A percentile compares a stretch with the other conserved stretches of the same genome.
Conservation (phyloP, 768 basidiomycete species). For the Lactarius sanguifluus region DNA sequence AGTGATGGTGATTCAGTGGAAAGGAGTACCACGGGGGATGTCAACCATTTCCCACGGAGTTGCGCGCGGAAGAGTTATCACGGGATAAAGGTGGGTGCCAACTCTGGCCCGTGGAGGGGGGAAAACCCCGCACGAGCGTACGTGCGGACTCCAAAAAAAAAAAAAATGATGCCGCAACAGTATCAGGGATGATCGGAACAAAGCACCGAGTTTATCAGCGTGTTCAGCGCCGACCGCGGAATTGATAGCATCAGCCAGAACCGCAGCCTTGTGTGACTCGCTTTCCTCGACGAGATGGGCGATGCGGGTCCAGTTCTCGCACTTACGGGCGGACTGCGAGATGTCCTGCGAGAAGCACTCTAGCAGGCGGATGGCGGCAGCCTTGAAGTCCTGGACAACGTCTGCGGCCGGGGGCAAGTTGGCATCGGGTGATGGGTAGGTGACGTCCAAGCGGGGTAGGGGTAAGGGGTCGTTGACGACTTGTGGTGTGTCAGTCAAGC, state of each 20-base stretch:
- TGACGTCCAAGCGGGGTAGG: conserved; percentile 33
- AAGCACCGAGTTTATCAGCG: conserved; percentile 64
- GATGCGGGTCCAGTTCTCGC: no score
- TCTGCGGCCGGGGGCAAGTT: conserved; percentile 51
- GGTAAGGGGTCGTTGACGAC: conserved; percentile 48
- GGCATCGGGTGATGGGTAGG: conserved; percentile 38
- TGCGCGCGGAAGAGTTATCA: neutral
- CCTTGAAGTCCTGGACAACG: conserved; percentile 64
- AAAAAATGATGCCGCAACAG: neutral
- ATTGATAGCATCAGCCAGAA: conserved; percentile 78
- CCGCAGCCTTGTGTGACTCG: conserved; percentile 58
- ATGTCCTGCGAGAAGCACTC: conserved; percentile 56
- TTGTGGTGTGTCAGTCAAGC: conserved; percentile 47
- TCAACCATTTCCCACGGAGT: conserved; percentile 7
- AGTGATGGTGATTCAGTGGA: conserved; percentile 57
- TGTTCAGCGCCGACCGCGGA: conserved; percentile 61
- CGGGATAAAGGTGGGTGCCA: neutral
- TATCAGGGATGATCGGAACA: neutral
- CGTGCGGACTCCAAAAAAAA: neutral
- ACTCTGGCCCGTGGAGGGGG: neutral
- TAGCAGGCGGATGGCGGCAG: conserved; percentile 61
- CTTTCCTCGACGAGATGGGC: no score
- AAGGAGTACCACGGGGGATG: conserved; percentile 50
- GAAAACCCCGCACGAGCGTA: neutral
- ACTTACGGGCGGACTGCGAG: no score